phyloP scores from a whole-genome alignment of 225 moss, liverwort and hornwort species.

The Pseudisothecium myosuroides region DNA sequence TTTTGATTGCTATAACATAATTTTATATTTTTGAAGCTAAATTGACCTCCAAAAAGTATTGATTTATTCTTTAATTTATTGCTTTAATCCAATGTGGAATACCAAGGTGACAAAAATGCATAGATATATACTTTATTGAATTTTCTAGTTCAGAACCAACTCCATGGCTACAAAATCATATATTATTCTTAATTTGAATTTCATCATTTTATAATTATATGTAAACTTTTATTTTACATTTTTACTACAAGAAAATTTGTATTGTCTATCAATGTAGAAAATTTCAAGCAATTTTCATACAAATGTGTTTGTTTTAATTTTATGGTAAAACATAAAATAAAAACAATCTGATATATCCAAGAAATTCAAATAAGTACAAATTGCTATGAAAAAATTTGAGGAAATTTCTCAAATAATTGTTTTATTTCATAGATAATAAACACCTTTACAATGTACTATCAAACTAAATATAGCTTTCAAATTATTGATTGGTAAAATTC shows the following conservation, averaged over 20 bases:
- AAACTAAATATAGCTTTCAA: not conserved
- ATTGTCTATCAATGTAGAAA: not conserved
- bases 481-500: not conserved
- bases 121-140: not conserved
- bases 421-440: not conserved
- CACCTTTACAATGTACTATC: not conserved
- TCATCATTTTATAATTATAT: not conserved
- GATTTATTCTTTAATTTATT: not conserved
- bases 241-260: not conserved
- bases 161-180: not conserved
- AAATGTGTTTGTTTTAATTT: not conserved
- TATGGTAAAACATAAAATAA: not conserved
- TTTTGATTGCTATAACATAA: not conserved
- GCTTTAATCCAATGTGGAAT: not conserved
- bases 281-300: not conserved
- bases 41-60: not conserved
- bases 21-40: not conserved
- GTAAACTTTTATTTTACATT: not conserved
- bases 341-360: not conserved
- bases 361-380: not conserved
- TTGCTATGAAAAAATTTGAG: not conserved
- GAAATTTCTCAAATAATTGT: not conserved
- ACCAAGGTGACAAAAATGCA: not conserved
- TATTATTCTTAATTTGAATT: not conserved
- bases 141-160: not conserved